These are phyloP conservation scores for Warburgia ugandensis DNA, from an alignment of 164 flowering plant genomes.

Conservation along the genomic window DNA sequence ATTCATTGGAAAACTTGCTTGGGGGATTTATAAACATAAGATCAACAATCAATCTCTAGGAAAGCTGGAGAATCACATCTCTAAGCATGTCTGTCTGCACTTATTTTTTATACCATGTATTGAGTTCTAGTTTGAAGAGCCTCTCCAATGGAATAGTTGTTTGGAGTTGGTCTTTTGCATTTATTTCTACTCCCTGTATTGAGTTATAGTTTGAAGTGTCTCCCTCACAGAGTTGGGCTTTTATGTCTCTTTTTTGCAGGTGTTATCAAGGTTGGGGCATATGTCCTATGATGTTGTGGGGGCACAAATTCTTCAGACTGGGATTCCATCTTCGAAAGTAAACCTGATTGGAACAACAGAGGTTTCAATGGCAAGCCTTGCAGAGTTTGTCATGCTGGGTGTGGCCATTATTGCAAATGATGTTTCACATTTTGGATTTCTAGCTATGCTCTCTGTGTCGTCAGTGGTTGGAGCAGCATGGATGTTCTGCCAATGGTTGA, in stretches of 20 bases:
- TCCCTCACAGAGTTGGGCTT: not conserved
- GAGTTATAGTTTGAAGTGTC: too few species aligned
- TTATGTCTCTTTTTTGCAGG: conserved; percentile 32
- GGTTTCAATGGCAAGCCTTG: conserved; percentile 84
- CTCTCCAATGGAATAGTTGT: too few species aligned
- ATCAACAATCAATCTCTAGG: not conserved
- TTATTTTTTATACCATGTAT: not conserved
- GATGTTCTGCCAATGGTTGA: conserved; percentile 79
- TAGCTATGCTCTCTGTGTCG: conserved; percentile 75
- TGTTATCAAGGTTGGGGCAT: conserved; percentile 89
- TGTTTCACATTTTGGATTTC: conserved; percentile 77
- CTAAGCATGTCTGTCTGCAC: not conserved
- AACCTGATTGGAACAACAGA: conserved; percentile 92
- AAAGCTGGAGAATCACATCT: not conserved
- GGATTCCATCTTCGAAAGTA: conserved; percentile 84
- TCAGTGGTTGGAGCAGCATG: conserved; percentile 90
- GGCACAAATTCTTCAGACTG: conserved; percentile 95
- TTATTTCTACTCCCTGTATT: not conserved
- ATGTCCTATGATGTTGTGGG: conserved; percentile 98
- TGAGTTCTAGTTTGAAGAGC: too few species aligned
- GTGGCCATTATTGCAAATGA: conserved; percentile 91
- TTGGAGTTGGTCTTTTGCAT: too few species aligned
- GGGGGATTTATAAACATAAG: too few species aligned
- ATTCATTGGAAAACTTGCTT: too few species aligned
- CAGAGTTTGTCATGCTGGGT: conserved; percentile 87